phyloP scores from a whole-genome alignment of 2,329 filamentous ascomycete species.

The Pseudocercospora eumusae region DNA sequence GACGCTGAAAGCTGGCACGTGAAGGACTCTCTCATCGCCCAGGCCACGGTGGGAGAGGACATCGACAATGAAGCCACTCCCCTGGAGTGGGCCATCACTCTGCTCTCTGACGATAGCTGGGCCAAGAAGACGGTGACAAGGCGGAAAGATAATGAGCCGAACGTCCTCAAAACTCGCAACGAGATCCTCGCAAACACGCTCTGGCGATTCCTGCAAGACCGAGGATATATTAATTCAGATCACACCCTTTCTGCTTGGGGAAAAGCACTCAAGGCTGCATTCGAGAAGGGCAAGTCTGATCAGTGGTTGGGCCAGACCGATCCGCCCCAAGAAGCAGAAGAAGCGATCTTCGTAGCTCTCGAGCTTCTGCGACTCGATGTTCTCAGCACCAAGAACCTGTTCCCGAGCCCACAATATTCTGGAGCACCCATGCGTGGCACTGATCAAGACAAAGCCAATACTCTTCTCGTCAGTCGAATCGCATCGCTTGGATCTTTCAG shows the following conservation, averaged over 20 bases:
- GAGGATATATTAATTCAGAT: slow-evolving; percentile 76
- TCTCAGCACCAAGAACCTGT: slow-evolving; percentile 70
- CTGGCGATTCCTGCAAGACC: slow-evolving; percentile 86
- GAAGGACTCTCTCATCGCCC: slow-evolving; percentile 42
- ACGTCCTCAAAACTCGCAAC: slow-evolving; percentile 60
- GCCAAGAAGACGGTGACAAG: slow-evolving; percentile 66
- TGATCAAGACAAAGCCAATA: slow-evolving; percentile 70
- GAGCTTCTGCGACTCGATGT: slow-evolving; percentile 80
- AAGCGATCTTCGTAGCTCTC: slow-evolving; percentile 78
- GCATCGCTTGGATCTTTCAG: slow-evolving; percentile 79
- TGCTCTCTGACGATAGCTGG: slow-evolving; percentile 70
- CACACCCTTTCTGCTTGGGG: slow-evolving; percentile 86
- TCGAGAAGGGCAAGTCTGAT: slow-evolving; percentile 32
- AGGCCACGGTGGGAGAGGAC: slow-evolving; percentile 20
- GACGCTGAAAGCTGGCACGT: slow-evolving; percentile 69
- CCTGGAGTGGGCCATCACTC: slow-evolving; percentile 56
- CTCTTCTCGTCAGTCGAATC: slow-evolving; percentile 81
- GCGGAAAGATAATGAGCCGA: slow-evolving; percentile 38
- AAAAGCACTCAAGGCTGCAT: slow-evolving; percentile 67
- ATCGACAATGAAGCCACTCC: slow-evolving; percentile 29
- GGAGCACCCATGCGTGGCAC: slow-evolving; percentile 62
- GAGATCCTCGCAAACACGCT: slow-evolving; percentile 74
- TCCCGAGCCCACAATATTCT: slow-evolving; percentile 52
- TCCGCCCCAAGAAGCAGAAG: slow-evolving; percentile 61
- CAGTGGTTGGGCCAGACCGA: slow-evolving; percentile 57